Evolutionary conservation across 768 basidiomycete species (phyloP).

Genomic region (Collybia sordida): DNA sequence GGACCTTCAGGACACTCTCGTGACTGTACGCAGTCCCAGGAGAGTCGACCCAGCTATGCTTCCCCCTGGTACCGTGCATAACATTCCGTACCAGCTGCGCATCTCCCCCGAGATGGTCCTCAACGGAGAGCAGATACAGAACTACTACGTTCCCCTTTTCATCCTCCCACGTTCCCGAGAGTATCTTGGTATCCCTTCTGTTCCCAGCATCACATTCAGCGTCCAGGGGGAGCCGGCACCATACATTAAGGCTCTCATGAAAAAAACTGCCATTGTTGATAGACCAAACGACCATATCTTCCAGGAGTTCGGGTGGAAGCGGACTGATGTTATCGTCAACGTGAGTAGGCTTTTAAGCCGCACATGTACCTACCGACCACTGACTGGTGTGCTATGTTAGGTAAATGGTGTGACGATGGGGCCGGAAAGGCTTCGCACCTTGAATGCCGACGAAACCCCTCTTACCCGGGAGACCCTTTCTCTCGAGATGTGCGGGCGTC

Average conservation of each 20-base stretch:
- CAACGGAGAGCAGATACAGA: neutral
- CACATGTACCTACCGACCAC: too few species aligned
- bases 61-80: neutral
- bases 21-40: neutral
- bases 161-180: conserved; percentile 15
- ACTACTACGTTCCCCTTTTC: conserved; percentile 5
- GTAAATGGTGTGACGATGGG: too few species aligned
- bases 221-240: conserved; percentile 21
- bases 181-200: conserved; percentile 8
- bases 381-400: too few species aligned
- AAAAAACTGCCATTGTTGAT: conserved; percentile 14
- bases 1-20: neutral
- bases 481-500: neutral
- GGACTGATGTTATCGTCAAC: conserved; percentile 16
- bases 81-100: neutral
- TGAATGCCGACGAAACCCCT: neutral
- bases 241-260: conserved; percentile 16
- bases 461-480: neutral
- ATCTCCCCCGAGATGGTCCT: neutral
- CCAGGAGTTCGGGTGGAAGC: conserved; percentile 14
- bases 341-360: conserved; percentile 9
- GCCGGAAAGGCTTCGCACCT: neutral
- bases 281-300: conserved; percentile 16
- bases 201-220: conserved; percentile 18
- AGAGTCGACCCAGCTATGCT: neutral